Evolutionary conservation across 345 rosid genomes (phyloP), one percentile per base, ranked within the genome.

Genomic region (Arabidopsis arenosa): DNA sequence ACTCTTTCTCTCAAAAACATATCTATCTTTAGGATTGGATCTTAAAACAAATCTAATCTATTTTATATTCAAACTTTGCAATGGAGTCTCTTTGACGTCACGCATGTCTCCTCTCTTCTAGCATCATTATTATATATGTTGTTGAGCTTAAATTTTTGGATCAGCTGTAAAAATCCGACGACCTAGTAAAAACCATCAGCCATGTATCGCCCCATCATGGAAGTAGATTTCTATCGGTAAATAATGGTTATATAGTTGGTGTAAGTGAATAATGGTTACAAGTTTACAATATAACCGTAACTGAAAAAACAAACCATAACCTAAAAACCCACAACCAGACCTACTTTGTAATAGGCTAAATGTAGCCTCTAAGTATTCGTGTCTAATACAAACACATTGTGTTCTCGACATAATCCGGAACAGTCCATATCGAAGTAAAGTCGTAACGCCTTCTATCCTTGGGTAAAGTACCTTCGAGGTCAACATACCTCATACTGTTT

Each of bases 1-100:
- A 33, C 26, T 63, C 13, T 21, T 17, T 62, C 12, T 62, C 51
- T 14, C 17, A 3, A 30, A 44, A 44, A 28, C 4, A 17, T 3
- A 14, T 18, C 26, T 56, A 44, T 69, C 40, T 47, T 49, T 71
- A 47, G 66, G 18, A 68, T 68, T 47, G 7, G 66, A 60, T 61
- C 68, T 62, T 43, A 0, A 45, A 30, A 9, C 13, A 32, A 23
- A 72, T 72, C 43, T 63, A 3, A 4, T 70, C 13, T 15, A 28
- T 26, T 32, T 12, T 44, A 5, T 48, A 62, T 37, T 52, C n/a
- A 30, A 5, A 17, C 35, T 6, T 52, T 51, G 23, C 59, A 52
- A 39, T 75, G 41, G 66, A 57, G 72, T 75, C 35, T 75, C 73
- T 75, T 75, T 15, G 66, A 45, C 79, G 79, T 66, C 67, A 66